A percentile compares a stretch with the other conserved stretches of the same genome.
phyloP scores from a whole-genome alignment of 2,329 filamentous ascomycete genomes.

The Ascochyta pisi region DNA sequence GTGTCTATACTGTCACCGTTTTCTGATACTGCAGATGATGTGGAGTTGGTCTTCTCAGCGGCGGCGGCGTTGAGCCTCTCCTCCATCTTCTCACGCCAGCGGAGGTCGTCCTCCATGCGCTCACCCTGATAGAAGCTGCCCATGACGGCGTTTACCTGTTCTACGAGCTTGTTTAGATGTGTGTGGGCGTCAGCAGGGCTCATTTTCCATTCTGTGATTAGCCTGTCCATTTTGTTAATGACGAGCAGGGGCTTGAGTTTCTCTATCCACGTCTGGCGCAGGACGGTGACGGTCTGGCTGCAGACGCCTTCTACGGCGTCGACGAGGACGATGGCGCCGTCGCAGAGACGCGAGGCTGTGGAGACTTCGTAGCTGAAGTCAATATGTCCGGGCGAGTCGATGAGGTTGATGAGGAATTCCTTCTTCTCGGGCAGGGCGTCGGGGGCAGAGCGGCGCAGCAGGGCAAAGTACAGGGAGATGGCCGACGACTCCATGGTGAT shows the following conservation, averaged over 20 bases:
- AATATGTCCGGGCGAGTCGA: conserved; percentile 97
- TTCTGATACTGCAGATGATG: conserved; percentile 54
- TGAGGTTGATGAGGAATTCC: conserved; percentile 95
- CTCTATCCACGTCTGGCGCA: conserved; percentile 94
- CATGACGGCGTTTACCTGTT: conserved; percentile 96
- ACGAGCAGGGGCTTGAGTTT: conserved; percentile 93
- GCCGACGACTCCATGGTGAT: conserved; percentile 99
- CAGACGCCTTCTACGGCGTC: conserved; percentile 98
- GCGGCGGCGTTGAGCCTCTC: conserved; percentile 78
- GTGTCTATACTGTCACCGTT: conserved; percentile 62
- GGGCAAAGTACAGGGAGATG: conserved; percentile 94
- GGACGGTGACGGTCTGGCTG: conserved; percentile 96
- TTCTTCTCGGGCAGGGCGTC: conserved; percentile 74
- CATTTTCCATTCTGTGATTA: conserved; percentile 94
- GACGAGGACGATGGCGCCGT: conserved; percentile 91
- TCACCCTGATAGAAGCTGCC: conserved; percentile 98
- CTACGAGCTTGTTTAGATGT: conserved; percentile 86
- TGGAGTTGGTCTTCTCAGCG: conserved; percentile 66
- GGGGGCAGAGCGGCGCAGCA: conserved; percentile 75
- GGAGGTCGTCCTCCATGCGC: conserved; percentile 96
- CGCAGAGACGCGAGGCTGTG: conserved; percentile 90
- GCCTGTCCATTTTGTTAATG: conserved; percentile 97
- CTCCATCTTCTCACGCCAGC: conserved; percentile 94
- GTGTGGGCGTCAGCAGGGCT: conserved; percentile 86
- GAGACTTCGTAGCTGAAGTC: conserved; percentile 99